Percentiles rank a stretch among this genome's conserved stretches.
Evolutionary conservation across 805 yeast genomes (phyloP).

Genomic region (Spathaspora passalidarum): DNA sequence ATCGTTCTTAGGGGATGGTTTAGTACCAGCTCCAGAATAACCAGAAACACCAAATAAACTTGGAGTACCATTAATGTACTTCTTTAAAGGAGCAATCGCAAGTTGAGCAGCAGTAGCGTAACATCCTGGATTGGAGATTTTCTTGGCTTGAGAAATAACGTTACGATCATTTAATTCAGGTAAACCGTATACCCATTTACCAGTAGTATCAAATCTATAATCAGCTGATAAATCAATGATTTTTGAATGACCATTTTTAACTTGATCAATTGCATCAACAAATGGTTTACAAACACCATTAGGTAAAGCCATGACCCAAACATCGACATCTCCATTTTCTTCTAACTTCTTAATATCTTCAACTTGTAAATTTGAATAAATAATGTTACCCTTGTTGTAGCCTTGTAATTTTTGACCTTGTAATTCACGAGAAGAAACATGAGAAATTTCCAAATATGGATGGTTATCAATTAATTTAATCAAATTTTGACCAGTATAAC

Average conservation of each 20-base stretch:
- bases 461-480: conserved; percentile 84
- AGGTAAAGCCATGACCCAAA: conserved; percentile 99
- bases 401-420: conserved; percentile 84
- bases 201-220: conserved; percentile 85
- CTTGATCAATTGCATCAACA: conserved; percentile 74
- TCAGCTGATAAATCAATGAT: conserved; percentile 94
- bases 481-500: conserved; percentile 93
- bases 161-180: conserved; percentile 84
- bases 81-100: conserved; percentile 83
- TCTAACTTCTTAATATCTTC: conserved; percentile 85
- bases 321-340: conserved; percentile 73
- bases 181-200: conserved; percentile 90
- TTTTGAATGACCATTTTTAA: conserved; percentile 63
- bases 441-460: conserved; percentile 81
- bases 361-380: conserved; percentile 80
- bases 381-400: conserved; percentile 75
- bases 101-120: conserved; percentile 98
- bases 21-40: conserved; percentile 98
- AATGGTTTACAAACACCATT: conserved; percentile 93
- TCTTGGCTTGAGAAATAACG: conserved; percentile 63
- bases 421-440: conserved; percentile 94
- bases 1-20: conserved; percentile 96
- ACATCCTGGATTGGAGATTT: conserved; percentile 97
- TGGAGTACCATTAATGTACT: conserved; percentile 69
- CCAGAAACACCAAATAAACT: conserved; percentile 95